Evolutionary conservation across 345 rosid species (phyloP).

Genomic region (Eucalyptus erythrocorys): DNA sequence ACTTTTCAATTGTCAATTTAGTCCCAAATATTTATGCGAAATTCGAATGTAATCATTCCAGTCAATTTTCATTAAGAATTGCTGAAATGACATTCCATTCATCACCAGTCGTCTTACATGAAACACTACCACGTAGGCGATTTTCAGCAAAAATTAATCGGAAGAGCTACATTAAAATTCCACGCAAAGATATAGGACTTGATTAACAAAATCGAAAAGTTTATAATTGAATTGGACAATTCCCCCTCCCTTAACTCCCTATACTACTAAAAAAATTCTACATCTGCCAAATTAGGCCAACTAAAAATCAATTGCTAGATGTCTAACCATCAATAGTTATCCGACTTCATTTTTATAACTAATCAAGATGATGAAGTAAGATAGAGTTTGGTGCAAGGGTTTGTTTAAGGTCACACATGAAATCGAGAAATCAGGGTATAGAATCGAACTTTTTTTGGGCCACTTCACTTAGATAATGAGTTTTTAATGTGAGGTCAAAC

Average conservation of each 20-base stretch:
- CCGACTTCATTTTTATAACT: background rate
- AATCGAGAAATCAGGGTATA: background rate
- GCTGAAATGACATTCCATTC: background rate
- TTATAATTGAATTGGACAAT: background rate
- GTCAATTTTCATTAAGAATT: background rate
- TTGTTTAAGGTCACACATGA: background rate
- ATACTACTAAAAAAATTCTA: background rate
- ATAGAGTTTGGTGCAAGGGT: background rate
- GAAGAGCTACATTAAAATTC: background rate
- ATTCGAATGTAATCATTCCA: accelerated
- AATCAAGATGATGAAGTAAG: background rate
- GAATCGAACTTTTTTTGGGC: background rate
- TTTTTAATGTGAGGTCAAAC: background rate
- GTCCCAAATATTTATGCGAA: background rate
- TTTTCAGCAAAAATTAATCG: background rate
- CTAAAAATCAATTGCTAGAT: background rate
- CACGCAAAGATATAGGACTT: background rate
- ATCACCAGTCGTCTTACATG: background rate
- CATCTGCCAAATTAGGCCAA: background rate
- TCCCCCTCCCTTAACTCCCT: background rate
- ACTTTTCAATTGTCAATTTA: background rate
- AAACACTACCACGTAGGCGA: accelerated
- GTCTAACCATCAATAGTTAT: background rate
- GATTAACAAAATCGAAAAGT: background rate
- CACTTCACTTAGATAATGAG: background rate